Percentiles rank a stretch among this genome's conserved stretches.
These are phyloP conservation scores for Piloderma croceum DNA, from an alignment of 768 basidiomycete genomes.

Conservation along the genomic window DNA sequence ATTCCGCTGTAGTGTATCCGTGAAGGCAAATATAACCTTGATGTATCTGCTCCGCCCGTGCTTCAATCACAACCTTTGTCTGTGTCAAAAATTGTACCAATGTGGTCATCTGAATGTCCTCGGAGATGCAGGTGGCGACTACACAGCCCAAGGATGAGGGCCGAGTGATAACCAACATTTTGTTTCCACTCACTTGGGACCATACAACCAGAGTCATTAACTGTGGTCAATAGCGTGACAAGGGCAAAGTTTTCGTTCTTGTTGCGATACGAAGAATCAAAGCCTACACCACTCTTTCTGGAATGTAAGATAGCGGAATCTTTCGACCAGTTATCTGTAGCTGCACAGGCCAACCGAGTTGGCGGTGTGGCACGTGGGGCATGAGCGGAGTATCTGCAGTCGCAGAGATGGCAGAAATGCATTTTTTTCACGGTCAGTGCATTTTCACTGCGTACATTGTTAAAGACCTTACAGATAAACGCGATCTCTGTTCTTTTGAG, in stretches of 20 bases:
- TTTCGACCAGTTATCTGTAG: conserved; percentile 1
- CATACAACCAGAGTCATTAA: conserved; percentile 6
- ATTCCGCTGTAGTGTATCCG: too few species aligned
- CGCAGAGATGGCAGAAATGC: too few species aligned
- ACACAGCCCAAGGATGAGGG: conserved; percentile 3
- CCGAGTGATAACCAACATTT: too few species aligned
- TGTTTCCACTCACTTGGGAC: conserved; percentile 9
- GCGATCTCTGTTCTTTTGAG: conserved; percentile 8
- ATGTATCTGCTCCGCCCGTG: conserved; percentile 5
- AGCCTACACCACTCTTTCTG: conserved; percentile 4
- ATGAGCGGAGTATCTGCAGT: conserved; percentile 1
- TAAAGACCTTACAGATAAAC: conserved; percentile 6
- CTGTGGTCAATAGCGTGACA: conserved; percentile 7
- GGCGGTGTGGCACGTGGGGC: conserved; percentile 4
- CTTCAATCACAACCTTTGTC: conserved; percentile 7
- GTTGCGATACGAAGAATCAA: conserved; percentile 7
- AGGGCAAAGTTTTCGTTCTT: conserved; percentile 15
- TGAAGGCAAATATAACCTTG: too few species aligned
- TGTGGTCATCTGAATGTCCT: too few species aligned
- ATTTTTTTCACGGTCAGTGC: too few species aligned
- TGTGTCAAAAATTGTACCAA: too few species aligned
- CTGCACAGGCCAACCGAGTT: conserved; percentile 2
- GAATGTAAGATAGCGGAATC: conserved; percentile 1
- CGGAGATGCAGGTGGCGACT: neutral
- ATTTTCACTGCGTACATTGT: too few species aligned